Base-by-base conservation (phyloP, 2,329 filamentous ascomycete species). In the Paecilomyces niveus region DNA sequence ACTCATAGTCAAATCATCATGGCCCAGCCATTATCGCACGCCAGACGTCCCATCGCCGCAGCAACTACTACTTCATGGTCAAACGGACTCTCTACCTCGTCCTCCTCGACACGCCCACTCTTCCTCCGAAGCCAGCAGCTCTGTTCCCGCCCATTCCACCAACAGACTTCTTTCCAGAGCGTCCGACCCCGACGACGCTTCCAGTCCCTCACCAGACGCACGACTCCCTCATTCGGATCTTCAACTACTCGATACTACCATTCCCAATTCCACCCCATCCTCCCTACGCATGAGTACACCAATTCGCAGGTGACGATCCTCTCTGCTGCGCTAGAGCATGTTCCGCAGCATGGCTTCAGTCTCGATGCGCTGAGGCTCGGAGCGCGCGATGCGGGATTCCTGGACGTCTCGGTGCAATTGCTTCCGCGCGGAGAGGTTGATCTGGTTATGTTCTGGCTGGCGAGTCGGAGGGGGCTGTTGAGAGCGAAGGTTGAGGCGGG, bases 291-390 rank as follows among this genome's bases (percentile, higher is more conserved):
- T 83, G 61, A 95, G 90, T 80, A 85, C 81, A 69, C 74, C 80
- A 62, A 81, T 83, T 71, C 74, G 26, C 91, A 97, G 79, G 78
- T 81, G 51, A 78, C 84, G 58, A 95, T 97, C 70, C 89, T 99
- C 62, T 82, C 88, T 53, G 85, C 91, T n/a, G 89, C 92, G 18
- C 85, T 94, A 22, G 72, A 77, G 31, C 89, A 96, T 72, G 86
- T 97, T 9, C 91, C 92, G 18, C 74, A 82, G 55, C 83, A 91
- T 72, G 94, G 94, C 71, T 99, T 97, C 81, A 90, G 90, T 0
- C 77, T 81, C 54, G 80, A 84, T 21, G 81, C 92, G 0, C 81
- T 99, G 9, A 83, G 84, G 51, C 83, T 89, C 22, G 94, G 93
- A 61, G 90, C 90, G 61, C 86, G 86, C 68, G 91, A 96, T 68